These are phyloP conservation scores for Rozella allomycis DNA, from an alignment of 371 early-diverging fungal genomes.

Conservation along the genomic window DNA sequence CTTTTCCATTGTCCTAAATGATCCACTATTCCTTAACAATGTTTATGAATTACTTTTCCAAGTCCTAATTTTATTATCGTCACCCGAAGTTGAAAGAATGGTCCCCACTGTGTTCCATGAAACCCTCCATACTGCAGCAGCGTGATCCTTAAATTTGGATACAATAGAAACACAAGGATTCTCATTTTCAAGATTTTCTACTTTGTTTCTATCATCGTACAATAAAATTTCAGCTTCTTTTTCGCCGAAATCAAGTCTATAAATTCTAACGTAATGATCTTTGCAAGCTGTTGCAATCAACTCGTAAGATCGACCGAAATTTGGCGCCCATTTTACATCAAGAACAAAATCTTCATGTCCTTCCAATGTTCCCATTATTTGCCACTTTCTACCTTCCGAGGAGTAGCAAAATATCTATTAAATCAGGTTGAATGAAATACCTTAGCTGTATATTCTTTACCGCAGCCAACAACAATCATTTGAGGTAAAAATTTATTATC, in stretches of 20 bases:
- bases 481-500: slow-evolving; percentile 39
- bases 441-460: slow-evolving; percentile 51
- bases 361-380: slow-evolving; percentile 30
- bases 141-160: too few species aligned
- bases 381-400: slow-evolving; percentile 40
- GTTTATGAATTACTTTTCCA: slow-evolving; percentile 54
- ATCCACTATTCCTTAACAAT: too few species aligned
- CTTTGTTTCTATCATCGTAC: too few species aligned
- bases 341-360: slow-evolving; percentile 48
- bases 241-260: slow-evolving; percentile 48
- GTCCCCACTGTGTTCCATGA: slow-evolving; percentile 88
- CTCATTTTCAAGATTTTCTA: too few species aligned
- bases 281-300: slow-evolving; percentile 76
- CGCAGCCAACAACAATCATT: slow-evolving; percentile 71
- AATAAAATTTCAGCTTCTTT: too few species aligned
- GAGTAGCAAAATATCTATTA: too few species aligned
- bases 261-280: slow-evolving; percentile 66
- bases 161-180: too few species aligned
- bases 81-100: slow-evolving; percentile 61
- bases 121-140: slow-evolving; percentile 75
- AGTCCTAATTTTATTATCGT: slow-evolving; percentile 68
- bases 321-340: slow-evolving; percentile 71
- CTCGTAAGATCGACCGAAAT: slow-evolving; percentile 45
- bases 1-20: too few species aligned
- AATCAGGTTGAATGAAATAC: too few species aligned